Evolutionary conservation across 345 rosid genomes (phyloP), one percentile per base, ranked within the genome.

Genomic region (Salix exigua): DNA sequence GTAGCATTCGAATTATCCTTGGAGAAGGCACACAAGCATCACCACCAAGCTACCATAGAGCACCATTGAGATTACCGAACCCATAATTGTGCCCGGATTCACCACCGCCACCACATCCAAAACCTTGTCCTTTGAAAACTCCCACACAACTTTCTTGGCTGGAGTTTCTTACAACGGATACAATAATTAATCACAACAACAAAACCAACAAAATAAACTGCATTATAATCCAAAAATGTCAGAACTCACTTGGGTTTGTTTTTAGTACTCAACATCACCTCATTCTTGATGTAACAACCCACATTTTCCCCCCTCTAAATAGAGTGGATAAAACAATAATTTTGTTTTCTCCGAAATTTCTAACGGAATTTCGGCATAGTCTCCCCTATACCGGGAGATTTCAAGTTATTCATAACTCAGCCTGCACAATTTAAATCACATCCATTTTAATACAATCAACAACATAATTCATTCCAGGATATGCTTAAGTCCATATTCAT

Each of bases 131-230:
- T 86, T 82, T 10, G 97, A 82, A 73, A 96, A 92, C 31, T 92
- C 91, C 98, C 95, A 96, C 31, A 97, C 95, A 7, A 89, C 96
- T 80, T 91, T 93, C 81, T 96, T 98, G 30, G 99, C 99, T n/a
- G 89, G 84, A 2, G 90, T 92, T 79, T 96, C 93, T 1, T 97
- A 92, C 25, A 89, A 75, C 26, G 99, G 89, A 87, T 96, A 96
- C 99, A 98, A 93, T 14, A 93, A 58, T 97, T 96, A 82, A 37
- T 62, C 37, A 66, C 62, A 33, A 68, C 53, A 61, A 58, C 53
- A n/a, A 48, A 6, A 16, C 30, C 7, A 64, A 40, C 30, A 4
- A 77, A 40, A 58, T 50, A 7, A 26, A 3, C 64, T 12, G 11
- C 25, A 5, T 12, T 28, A 17, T 25, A 26, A 48, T 3, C 7